A percentile compares a stretch with the other conserved stretches of the same genome.
phyloP scores from a whole-genome alignment of 768 basidiomycete species.

The Termitomyces sp. region DNA sequence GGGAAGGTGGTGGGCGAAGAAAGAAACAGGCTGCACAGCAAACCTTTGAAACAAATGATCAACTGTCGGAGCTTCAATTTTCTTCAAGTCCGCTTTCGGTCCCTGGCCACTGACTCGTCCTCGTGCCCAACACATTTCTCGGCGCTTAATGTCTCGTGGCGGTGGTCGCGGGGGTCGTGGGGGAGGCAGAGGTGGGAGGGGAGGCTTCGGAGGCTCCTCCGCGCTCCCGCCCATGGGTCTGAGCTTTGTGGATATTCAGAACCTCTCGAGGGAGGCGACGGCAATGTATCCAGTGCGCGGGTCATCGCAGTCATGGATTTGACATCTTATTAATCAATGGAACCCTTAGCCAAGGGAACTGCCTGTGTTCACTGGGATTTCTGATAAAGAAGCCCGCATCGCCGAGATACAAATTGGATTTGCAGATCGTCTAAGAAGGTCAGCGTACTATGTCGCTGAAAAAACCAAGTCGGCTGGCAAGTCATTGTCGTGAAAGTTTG shows the following conservation, averaged over 20 bases:
- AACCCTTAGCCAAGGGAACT: slow-evolving; percentile 53
- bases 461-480: slow-evolving; percentile 54
- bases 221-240: slow-evolving; percentile 71
- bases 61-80: slow-evolving; percentile 36
- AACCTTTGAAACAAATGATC: slow-evolving; percentile 17
- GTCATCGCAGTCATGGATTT: slow-evolving; percentile 12
- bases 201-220: slow-evolving; percentile 49
- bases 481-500: not conserved
- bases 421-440: slow-evolving; percentile 56
- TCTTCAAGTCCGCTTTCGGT: slow-evolving; percentile 19
- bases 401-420: slow-evolving; percentile 65
- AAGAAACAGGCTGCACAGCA: slow-evolving; percentile 8
- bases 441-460: slow-evolving; percentile 74
- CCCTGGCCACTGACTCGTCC: slow-evolving; percentile 9
- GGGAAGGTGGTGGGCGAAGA: slow-evolving; percentile 14
- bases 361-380: slow-evolving; percentile 64
- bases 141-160: slow-evolving; percentile 32
- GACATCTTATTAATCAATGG: slow-evolving; percentile 16
- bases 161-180: slow-evolving; percentile 32
- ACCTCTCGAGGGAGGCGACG: slow-evolving; percentile 68
- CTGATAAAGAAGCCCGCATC: slow-evolving; percentile 58
- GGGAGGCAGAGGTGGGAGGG: slow-evolving; percentile 47
- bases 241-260: slow-evolving; percentile 73
- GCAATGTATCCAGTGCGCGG: slow-evolving; percentile 75
- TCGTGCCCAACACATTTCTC: slow-evolving; percentile 5